Base-by-base conservation (phyloP, 352 stramenopile genomes). In the Globisporangium cederbergense region DNA sequence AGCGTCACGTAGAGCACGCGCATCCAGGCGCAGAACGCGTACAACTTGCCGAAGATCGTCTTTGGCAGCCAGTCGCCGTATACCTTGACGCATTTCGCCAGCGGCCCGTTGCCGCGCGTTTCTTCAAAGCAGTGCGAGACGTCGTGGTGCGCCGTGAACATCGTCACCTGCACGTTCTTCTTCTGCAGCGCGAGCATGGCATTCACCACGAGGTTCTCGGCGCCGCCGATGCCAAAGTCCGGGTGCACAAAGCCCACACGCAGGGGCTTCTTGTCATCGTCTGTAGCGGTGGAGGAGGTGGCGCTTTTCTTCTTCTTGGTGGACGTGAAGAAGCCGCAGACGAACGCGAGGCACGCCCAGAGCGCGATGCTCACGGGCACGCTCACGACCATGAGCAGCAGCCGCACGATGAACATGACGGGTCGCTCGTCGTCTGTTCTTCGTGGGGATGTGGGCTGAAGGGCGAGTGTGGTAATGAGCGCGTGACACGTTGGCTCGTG, bases 111-210 rank as follows among this genome's bases (percentile, higher is more conserved):
- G 56, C 81, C 82, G 38, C 77, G 77, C 43, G 93, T 98, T 75
- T 98, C 94, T 63, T 94, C 81, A 71, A 99, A 99, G 82, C 95
- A 99, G 70, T 98, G 95, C 18, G 77, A 71, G 5, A 86, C 71
- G 58, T 98, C 95, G 73, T 98, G 98, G 69, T 98, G 95, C 16
- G 97, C 96, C 28, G 97, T 99, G 70, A 98, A 98, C 57, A 99
- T 93, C 14, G 80, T 81, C 5, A 99, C 91, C 25, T 85, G 67
- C 52, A 88, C 82, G 34, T 84, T 84, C 11, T 88, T 85, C 18
- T 89, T 77, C 67, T 97, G 85, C 49, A 98, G 77, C 38, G 85
- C 91, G 20, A 97, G 70, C 14, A 91, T 93, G 5, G 89, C 87
- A 70, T 97, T 97, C 43, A 98, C 91, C 18, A 98, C 83, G 47